phyloP scores from a whole-genome alignment of 139 green algal species.

The Micromonas commoda region DNA sequence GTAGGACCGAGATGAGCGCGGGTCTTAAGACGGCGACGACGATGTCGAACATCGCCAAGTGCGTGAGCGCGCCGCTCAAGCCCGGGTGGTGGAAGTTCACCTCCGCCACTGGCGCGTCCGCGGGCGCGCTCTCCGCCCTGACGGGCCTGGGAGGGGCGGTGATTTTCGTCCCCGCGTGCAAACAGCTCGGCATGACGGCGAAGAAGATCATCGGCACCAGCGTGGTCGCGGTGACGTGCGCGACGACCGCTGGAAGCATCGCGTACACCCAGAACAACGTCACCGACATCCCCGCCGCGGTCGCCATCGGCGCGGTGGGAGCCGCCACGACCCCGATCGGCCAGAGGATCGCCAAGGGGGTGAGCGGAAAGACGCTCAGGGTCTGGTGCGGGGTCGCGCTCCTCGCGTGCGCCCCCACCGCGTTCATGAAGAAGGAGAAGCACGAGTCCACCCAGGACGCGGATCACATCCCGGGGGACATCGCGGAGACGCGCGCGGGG shows the following conservation, averaged over 20 bases:
- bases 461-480: background rate
- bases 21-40: background rate
- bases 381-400: constrained; percentile 3
- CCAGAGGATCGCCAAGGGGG: background rate
- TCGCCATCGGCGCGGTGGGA: background rate
- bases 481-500: background rate
- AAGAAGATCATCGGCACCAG: constrained; percentile 20
- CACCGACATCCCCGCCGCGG: constrained; percentile 9
- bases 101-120: background rate
- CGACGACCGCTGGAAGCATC: constrained; percentile 5
- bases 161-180: constrained; percentile 6
- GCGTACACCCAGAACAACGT: constrained; percentile 23
- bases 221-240: constrained; percentile 15
- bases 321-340: constrained; percentile 13
- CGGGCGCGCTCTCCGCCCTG: background rate
- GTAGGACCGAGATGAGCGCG: too few species aligned
- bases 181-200: background rate
- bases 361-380: constrained; percentile 11
- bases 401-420: constrained; percentile 1
- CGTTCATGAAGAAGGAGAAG: constrained; percentile 7
- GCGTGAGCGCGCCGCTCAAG: background rate
- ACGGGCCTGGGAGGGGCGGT: constrained; percentile 18
- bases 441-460: background rate
- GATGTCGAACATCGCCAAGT: background rate
- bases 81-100: background rate